These are phyloP conservation scores for Firmiana major DNA, from an alignment of 345 rosid species.

Conservation along the genomic window DNA sequence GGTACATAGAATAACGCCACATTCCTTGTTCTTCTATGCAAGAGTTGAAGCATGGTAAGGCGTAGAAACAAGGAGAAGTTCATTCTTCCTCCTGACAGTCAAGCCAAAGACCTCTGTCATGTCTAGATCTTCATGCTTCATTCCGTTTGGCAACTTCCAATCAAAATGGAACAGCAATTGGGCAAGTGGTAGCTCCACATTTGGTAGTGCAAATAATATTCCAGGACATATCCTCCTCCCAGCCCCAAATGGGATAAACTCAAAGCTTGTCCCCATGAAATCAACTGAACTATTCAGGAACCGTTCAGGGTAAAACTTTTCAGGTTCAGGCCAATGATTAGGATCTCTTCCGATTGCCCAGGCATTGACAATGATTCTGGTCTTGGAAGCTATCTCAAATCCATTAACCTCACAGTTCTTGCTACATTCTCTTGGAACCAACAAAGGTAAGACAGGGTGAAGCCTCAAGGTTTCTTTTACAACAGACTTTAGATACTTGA, in stretches of 20 bases:
- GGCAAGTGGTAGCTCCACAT: neutral
- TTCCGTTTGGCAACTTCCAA: neutral
- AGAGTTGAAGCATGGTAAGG: neutral
- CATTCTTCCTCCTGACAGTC: neutral
- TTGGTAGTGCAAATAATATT: neutral
- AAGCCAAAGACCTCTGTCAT: neutral
- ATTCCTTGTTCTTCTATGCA: too few relatives aligned
- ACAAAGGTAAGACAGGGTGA: neutral
- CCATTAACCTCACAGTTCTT: neutral
- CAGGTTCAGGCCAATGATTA: neutral
- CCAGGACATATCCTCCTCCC: neutral
- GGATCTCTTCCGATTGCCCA: neutral
- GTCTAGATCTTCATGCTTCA: neutral
- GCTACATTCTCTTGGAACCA: neutral
- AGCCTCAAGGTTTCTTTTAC: neutral
- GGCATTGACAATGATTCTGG: neutral
- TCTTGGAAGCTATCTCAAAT: neutral
- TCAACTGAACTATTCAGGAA: neutral
- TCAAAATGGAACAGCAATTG: neutral
- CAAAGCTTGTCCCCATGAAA: neutral
- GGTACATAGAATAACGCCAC: too few relatives aligned
- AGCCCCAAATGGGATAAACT: neutral
- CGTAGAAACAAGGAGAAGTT: neutral
- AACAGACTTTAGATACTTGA: neutral
- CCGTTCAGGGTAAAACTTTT: neutral